These are phyloP conservation scores for Pythium sukuiense DNA, from an alignment of 352 stramenopile species.

Conservation along the genomic window DNA sequence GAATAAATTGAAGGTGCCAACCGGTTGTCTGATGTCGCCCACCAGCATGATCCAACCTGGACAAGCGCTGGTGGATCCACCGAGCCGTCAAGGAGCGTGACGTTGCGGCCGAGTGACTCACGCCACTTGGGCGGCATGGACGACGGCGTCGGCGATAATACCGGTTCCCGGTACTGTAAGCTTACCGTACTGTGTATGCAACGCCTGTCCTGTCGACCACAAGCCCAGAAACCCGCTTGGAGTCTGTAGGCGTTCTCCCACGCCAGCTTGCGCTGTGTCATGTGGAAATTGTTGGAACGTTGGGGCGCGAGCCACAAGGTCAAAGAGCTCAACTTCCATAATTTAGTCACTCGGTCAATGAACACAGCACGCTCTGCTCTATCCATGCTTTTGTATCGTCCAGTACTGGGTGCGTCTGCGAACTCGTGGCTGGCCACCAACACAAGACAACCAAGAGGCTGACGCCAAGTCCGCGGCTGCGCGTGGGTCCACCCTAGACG, in stretches of 20 bases:
- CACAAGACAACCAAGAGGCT: too few species aligned
- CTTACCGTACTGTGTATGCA: too few species aligned
- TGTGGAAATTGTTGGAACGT: slow-evolving; percentile 3
- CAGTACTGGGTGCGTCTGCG: too few species aligned
- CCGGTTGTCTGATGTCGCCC: neutral
- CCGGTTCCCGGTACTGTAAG: too few species aligned
- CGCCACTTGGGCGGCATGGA: slow-evolving; percentile 1
- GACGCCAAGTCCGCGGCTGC: too few species aligned
- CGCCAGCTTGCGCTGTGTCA: neutral
- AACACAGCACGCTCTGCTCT: too few species aligned
- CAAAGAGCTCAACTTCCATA: too few species aligned
- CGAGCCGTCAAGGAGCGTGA: neutral
- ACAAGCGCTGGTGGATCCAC: neutral
- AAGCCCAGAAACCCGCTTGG: neutral
- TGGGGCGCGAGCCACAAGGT: neutral
- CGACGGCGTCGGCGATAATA: neutral
- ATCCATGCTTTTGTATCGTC: too few species aligned
- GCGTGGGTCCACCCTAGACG: too few species aligned
- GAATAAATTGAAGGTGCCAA: neutral
- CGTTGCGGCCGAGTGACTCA: neutral
- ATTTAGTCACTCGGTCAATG: too few species aligned
- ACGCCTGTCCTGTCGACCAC: neutral
- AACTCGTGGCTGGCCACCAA: too few species aligned
- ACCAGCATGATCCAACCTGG: neutral
- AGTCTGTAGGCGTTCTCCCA: neutral